These are phyloP conservation scores for Diplosphaera chodatii DNA, from an alignment of 139 green algal species.

Conservation along the genomic window DNA sequence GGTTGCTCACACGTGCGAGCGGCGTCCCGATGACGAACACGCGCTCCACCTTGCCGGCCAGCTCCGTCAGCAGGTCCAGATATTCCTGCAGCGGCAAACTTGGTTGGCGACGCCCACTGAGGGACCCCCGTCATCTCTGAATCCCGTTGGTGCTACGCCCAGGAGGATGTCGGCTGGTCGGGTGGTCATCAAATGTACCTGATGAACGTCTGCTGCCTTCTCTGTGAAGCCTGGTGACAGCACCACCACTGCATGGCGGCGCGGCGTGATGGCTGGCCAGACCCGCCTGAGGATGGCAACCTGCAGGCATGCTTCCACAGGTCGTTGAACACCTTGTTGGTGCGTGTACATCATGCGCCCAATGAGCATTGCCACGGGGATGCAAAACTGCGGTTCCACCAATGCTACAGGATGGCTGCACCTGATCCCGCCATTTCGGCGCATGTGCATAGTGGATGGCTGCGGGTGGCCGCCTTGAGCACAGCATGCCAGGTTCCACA, in stretches of 20 bases:
- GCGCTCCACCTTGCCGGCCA: background rate
- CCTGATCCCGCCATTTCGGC: too few relatives aligned
- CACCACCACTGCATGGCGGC: background rate
- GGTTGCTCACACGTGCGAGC: background rate
- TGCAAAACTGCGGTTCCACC: too few relatives aligned
- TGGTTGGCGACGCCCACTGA: too few relatives aligned
- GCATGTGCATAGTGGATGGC: background rate
- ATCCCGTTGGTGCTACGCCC: too few relatives aligned
- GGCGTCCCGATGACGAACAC: background rate
- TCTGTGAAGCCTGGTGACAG: background rate
- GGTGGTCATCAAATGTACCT: too few relatives aligned
- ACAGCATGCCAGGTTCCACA: background rate
- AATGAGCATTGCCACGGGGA: too few relatives aligned
- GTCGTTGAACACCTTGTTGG: too few relatives aligned
- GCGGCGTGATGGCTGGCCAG: background rate
- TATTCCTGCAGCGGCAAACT: background rate
- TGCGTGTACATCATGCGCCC: too few relatives aligned
- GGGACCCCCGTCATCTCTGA: too few relatives aligned
- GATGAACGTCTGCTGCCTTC: background rate
- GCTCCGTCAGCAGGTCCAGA: background rate
- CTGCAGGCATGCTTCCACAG: too few relatives aligned
- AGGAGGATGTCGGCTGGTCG: too few relatives aligned
- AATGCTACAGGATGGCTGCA: too few relatives aligned
- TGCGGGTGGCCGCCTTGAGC: background rate
- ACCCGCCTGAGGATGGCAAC: background rate